phyloP scores from a whole-genome alignment of 2,329 filamentous ascomycete species.

The Pseudovirgaria hyperparasitica region DNA sequence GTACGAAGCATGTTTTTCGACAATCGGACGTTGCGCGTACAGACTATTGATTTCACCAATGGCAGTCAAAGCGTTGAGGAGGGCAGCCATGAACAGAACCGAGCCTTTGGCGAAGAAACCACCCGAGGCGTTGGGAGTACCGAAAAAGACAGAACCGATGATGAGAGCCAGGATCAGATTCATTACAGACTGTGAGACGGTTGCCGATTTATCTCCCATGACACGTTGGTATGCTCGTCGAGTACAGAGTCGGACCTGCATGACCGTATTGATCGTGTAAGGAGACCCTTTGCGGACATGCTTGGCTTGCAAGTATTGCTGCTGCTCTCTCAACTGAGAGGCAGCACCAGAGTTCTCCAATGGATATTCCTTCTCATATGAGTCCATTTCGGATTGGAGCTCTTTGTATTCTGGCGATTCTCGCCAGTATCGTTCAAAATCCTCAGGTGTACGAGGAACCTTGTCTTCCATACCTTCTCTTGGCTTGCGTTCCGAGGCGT shows the following conservation, averaged over 20 bases:
- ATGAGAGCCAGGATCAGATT: slow-evolving; percentile 47
- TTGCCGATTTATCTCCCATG: slow-evolving; percentile 19
- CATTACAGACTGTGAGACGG: slow-evolving; percentile 25
- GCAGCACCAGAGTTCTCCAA: slow-evolving; percentile 25
- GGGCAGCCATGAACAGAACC: slow-evolving; percentile 46
- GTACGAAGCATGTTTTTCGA: slow-evolving; percentile 79
- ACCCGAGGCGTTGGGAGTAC: slow-evolving; percentile 34
- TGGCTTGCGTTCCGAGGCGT: slow-evolving; percentile 29
- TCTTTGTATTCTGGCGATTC: slow-evolving; percentile 33
- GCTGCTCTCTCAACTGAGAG: slow-evolving; percentile 28
- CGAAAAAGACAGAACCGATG: slow-evolving; percentile 48
- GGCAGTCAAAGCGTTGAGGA: slow-evolving; percentile 46
- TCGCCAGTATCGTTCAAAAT: slow-evolving; percentile 39
- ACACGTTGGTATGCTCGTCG: slow-evolving; percentile 21
- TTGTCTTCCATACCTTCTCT: slow-evolving; percentile 29
- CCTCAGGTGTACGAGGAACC: slow-evolving; percentile 35
- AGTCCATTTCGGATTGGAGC: slow-evolving; percentile 36
- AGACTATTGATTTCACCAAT: slow-evolving; percentile 42
- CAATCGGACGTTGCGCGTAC: slow-evolving; percentile 76
- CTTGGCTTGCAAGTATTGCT: slow-evolving; percentile 39
- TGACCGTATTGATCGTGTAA: slow-evolving; percentile 43
- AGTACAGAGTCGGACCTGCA: slow-evolving; percentile 22
- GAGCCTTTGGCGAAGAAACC: slow-evolving; percentile 44
- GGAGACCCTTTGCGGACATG: slow-evolving; percentile 42
- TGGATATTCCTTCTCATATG: slow-evolving; percentile 36